Evolutionary conservation across 2,329 filamentous ascomycete genomes (phyloP).

Genomic region (Lachnellula arida): DNA sequence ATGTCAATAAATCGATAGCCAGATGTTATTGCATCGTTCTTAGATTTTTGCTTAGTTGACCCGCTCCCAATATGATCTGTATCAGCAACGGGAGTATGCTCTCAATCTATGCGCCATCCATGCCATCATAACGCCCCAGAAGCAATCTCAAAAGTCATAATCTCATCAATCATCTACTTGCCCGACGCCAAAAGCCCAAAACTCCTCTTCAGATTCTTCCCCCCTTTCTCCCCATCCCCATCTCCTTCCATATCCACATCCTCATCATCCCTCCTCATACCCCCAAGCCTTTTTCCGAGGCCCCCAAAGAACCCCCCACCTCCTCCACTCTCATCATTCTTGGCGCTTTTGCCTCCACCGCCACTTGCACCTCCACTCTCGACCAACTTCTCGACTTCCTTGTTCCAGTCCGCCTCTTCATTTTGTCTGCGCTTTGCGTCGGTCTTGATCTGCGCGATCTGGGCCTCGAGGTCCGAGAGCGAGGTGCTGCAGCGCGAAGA

Average conservation of each 20-base stretch:
- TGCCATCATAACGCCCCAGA: neutral
- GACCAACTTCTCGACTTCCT: conserved; percentile 25
- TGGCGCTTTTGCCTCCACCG: conserved; percentile 35
- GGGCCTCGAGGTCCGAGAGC: conserved; percentile 67
- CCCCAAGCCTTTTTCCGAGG: conserved; percentile 18
- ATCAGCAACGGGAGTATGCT: neutral
- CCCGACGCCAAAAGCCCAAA: conserved; percentile 16
- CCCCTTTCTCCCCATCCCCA: conserved; percentile 42
- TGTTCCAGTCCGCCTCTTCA: conserved; percentile 30
- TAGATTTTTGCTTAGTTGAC: neutral
- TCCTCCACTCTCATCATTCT: conserved; percentile 44
- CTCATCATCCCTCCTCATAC: conserved; percentile 18
- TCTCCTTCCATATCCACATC: conserved; percentile 49
- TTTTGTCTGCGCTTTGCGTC: conserved; percentile 50
- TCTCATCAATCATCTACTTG: conserved; percentile 1
- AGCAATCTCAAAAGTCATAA: neutral
- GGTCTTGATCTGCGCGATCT: conserved; percentile 63
- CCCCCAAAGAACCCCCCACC: conserved; percentile 46
- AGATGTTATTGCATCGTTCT: too few relatives aligned
- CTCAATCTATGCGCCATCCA: neutral
- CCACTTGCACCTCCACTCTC: conserved; percentile 38
- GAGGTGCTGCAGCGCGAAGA: conserved; percentile 70
- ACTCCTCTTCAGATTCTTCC: conserved; percentile 46
- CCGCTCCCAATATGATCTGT: conserved; percentile 14
- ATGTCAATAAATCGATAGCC: too few relatives aligned